phyloP scores from a whole-genome alignment of 306 rosid species.

The Inga leiocalycina region DNA sequence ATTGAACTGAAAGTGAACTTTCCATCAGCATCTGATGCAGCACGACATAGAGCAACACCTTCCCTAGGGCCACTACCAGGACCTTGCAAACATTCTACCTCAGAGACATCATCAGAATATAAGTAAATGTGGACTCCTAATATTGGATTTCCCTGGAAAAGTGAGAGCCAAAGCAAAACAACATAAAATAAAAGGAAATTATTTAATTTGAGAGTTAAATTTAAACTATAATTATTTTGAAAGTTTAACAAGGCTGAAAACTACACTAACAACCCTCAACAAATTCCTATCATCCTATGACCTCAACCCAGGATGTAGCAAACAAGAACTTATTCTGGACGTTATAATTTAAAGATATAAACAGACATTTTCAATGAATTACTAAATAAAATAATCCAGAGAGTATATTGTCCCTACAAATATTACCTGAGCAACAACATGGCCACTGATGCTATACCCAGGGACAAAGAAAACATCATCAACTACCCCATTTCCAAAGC shows the following conservation, averaged over 20 bases:
- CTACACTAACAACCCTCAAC: conserved; percentile 26
- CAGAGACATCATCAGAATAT: conserved; percentile 79
- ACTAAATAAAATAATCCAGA: background rate
- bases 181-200: conserved; percentile 14
- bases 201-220: conserved; percentile 1
- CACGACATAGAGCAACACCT: conserved; percentile 79
- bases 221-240: conserved; percentile 23
- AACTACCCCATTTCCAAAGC: conserved; percentile 74
- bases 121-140: conserved; percentile 89
- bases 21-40: conserved; percentile 87
- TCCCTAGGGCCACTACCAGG: conserved; percentile 62
- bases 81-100: conserved; percentile 92
- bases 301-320: conserved; percentile 31
- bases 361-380: conserved; percentile 18
- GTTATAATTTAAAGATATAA: conserved; percentile 1
- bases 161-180: conserved; percentile 26
- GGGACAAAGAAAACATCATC: conserved; percentile 79
- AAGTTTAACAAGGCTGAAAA: conserved; percentile 20
- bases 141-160: conserved; percentile 88
- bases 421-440: conserved; percentile 95
- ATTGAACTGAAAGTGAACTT: conserved; percentile 73
- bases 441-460: conserved; percentile 81
- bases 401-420: conserved; percentile 4
- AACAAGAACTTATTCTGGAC: conserved; percentile 33
- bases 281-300: background rate